Percentiles rank a stretch among this genome's conserved stretches.
phyloP scores from a whole-genome alignment of 2,329 filamentous ascomycete species.

The Aspergillus ibericus region DNA sequence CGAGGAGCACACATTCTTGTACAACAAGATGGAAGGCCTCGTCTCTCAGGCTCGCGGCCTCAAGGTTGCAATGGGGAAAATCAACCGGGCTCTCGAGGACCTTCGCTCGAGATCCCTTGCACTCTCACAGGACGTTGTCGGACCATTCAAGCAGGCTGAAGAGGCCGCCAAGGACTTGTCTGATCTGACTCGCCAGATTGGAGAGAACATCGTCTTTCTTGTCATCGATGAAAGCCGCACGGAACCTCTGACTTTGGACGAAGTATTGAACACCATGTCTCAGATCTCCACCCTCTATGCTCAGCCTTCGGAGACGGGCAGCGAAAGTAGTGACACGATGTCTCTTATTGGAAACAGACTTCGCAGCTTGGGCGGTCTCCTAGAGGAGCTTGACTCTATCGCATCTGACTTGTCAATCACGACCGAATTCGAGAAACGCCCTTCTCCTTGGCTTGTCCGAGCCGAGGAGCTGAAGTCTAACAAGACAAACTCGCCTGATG shows the following conservation, averaged over 20 bases:
- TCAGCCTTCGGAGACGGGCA: slow-evolving; percentile 26
- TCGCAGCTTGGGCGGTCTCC: slow-evolving; percentile 61
- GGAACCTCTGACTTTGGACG: slow-evolving; percentile 65
- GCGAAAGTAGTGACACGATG: slow-evolving; percentile 59
- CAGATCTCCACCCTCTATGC: slow-evolving; percentile 29
- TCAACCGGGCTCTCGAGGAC: slow-evolving; percentile 73
- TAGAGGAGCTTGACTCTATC: slow-evolving; percentile 70
- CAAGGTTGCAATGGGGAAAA: slow-evolving; percentile 80
- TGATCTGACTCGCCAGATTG: slow-evolving; percentile 65
- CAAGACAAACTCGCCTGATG: slow-evolving; percentile 76
- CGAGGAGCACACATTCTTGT: slow-evolving; percentile 67
- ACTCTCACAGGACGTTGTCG: slow-evolving; percentile 65
- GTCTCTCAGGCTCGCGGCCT: slow-evolving; percentile 75
- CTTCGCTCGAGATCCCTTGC: slow-evolving; percentile 73
- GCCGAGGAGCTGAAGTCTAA: slow-evolving; percentile 79
- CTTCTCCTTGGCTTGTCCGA: slow-evolving; percentile 79
- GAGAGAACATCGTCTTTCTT: slow-evolving; percentile 64
- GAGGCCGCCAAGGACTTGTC: slow-evolving; percentile 64
- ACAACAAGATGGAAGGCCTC: slow-evolving; percentile 68
- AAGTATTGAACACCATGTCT: slow-evolving; percentile 64
- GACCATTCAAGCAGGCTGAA: slow-evolving; percentile 71
- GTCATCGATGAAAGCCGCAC: slow-evolving; percentile 70
- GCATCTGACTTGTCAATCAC: slow-evolving; percentile 70
- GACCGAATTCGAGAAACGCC: slow-evolving; percentile 73
- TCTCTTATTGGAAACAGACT: slow-evolving; percentile 67